A percentile compares a stretch with the other conserved stretches of the same genome.
Conservation (phyloP, 306 rosid species). For the Mimosa pudica region DNA sequence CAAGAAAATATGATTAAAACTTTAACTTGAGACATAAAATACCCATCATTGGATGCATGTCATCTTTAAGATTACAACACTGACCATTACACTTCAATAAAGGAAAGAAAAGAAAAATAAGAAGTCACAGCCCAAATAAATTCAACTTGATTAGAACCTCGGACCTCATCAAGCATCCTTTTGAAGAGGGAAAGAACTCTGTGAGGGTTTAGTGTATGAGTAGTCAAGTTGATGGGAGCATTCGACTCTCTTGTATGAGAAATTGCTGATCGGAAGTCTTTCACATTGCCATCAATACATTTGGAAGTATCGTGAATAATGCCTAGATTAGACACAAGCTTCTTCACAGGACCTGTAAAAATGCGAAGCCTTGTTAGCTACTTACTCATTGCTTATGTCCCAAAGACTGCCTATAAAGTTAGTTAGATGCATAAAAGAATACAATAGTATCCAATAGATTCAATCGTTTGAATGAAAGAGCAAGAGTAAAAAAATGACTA, state of each 20-base stretch:
- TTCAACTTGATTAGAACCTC: constrained; percentile 22
- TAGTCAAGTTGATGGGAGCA: constrained; percentile 35
- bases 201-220: constrained; percentile 56
- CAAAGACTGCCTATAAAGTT: neutral
- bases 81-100: neutral
- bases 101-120: constrained; percentile 24
- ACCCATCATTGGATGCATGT: constrained; percentile 20
- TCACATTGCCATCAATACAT: constrained; percentile 48
- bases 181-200: constrained; percentile 65
- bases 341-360: constrained; percentile 70
- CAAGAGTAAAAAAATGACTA: neutral
- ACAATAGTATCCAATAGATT: neutral
- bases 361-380: constrained; percentile 26
- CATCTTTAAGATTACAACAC: constrained; percentile 11
- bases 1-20: constrained; percentile 38
- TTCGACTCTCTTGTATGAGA: constrained; percentile 56
- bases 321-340: constrained; percentile 42
- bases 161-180: constrained; percentile 76
- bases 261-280: constrained; percentile 60
- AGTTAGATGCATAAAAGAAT: neutral
- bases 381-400: constrained; percentile 2
- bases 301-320: constrained; percentile 65
- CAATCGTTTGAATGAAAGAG: constrained; percentile 1
- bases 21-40: constrained; percentile 32
- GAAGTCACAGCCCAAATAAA: constrained; percentile 16